Percentiles rank a stretch among this genome's conserved stretches.
These are phyloP conservation scores for Neophaeococcomyces aloes DNA, from an alignment of 2,329 filamentous ascomycete species.

Conservation along the genomic window DNA sequence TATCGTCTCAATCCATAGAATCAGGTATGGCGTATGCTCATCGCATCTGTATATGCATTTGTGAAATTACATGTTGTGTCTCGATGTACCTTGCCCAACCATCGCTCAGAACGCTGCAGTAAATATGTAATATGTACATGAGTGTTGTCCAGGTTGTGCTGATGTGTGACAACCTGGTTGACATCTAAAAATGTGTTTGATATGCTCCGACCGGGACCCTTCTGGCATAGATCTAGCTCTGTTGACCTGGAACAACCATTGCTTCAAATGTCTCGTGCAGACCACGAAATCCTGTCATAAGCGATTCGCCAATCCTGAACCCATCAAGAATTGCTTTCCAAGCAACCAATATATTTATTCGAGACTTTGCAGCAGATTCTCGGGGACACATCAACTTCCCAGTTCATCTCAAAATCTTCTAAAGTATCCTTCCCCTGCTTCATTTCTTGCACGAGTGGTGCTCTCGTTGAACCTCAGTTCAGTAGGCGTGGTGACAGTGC, in stretches of 20 bases:
- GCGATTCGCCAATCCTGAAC: too few species aligned
- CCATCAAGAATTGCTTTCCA: neutral
- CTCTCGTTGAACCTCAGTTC: constrained; percentile 8
- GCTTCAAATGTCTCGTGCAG: too few species aligned
- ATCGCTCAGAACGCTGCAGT: constrained; percentile 7
- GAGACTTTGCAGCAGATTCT: neutral
- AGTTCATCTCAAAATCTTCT: neutral
- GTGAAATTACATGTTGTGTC: neutral
- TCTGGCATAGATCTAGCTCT: too few species aligned
- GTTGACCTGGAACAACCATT: too few species aligned
- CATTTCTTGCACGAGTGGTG: constrained; percentile 6
- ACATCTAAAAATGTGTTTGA: too few species aligned
- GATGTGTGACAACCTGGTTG: neutral
- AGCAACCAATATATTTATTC: neutral
- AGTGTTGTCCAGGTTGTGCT: neutral
- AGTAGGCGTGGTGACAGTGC: neutral
- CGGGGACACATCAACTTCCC: too few species aligned
- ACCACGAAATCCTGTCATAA: too few species aligned
- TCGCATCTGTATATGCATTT: neutral
- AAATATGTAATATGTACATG: neutral
- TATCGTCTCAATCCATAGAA: too few species aligned
- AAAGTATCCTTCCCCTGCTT: constrained; percentile 6
- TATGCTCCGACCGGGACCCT: too few species aligned
- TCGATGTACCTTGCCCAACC: neutral
- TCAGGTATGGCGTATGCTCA: neutral